Conservation (phyloP, 176 grass and related monocot genomes). For the Musa itinerans region DNA sequence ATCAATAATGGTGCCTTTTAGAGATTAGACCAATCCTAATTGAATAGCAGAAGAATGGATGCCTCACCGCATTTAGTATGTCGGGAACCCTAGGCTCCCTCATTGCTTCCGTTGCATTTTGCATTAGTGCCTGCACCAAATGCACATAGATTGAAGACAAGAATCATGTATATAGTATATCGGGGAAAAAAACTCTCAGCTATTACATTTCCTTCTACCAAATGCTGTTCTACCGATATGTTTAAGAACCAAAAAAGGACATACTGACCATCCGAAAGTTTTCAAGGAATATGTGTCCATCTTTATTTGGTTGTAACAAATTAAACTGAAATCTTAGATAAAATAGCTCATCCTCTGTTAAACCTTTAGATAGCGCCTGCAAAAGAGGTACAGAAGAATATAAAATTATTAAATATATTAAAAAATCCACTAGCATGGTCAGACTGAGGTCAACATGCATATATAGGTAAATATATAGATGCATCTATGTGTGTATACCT, state of each 20-base stretch:
- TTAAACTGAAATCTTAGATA: constrained; percentile 84
- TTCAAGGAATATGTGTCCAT: constrained; percentile 62
- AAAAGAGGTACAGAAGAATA: constrained; percentile 24
- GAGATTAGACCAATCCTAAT: background rate
- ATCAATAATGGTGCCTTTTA: background rate
- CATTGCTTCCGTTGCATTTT: constrained; percentile 19
- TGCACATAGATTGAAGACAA: background rate
- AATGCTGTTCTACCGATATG: constrained; percentile 16
- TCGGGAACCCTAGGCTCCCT: constrained; percentile 26
- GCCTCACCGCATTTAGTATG: constrained; percentile 16
- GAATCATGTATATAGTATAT: background rate
- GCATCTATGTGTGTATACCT: no score
- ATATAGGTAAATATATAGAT: no score
- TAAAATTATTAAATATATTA: background rate
- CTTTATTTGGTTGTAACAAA: constrained; percentile 66
- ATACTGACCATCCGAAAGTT: constrained; percentile 69
- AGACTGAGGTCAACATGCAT: no score
- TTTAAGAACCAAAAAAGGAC: constrained; percentile 12
- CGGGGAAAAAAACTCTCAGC: background rate
- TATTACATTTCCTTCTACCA: background rate
- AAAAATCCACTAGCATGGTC: no score
- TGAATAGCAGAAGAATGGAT: background rate
- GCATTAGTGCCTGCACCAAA: constrained; percentile 18
- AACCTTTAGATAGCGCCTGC: constrained; percentile 85
- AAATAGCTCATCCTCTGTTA: constrained; percentile 79